phyloP scores from a whole-genome alignment of 73 alveolate species.

The Tetrahymena borealis region DNA sequence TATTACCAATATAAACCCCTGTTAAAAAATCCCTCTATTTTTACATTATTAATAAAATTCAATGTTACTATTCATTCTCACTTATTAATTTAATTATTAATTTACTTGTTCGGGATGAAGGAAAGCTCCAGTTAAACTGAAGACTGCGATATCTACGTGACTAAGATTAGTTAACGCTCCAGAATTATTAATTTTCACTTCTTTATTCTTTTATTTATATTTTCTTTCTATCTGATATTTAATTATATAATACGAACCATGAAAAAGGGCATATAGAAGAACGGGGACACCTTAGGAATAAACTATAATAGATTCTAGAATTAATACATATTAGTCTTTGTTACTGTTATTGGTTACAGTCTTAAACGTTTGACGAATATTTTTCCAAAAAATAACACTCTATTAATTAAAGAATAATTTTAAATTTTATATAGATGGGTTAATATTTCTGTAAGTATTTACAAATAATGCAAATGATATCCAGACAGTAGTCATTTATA shows the following conservation, averaged over 20 bases:
- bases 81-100: background rate
- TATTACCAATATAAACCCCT: background rate
- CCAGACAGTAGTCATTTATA: background rate
- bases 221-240: background rate
- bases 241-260: background rate
- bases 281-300: background rate
- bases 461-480: background rate
- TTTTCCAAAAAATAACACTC: background rate
- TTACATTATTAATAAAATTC: too few relatives aligned
- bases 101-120: background rate
- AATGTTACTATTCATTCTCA: too few relatives aligned
- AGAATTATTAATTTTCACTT: background rate
- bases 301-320: background rate
- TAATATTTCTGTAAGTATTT: too few relatives aligned
- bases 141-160: background rate
- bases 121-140: background rate
- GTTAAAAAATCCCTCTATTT: background rate
- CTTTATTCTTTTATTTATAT: background rate
- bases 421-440: background rate
- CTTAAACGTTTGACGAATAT: background rate
- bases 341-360: background rate
- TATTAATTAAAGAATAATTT: background rate
- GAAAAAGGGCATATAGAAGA: background rate
- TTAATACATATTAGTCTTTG: background rate
- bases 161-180: background rate